Percentiles rank a stretch among this genome's conserved stretches.
These are phyloP conservation scores for Naganishia randhawae DNA, from an alignment of 768 basidiomycete species.

Conservation along the genomic window DNA sequence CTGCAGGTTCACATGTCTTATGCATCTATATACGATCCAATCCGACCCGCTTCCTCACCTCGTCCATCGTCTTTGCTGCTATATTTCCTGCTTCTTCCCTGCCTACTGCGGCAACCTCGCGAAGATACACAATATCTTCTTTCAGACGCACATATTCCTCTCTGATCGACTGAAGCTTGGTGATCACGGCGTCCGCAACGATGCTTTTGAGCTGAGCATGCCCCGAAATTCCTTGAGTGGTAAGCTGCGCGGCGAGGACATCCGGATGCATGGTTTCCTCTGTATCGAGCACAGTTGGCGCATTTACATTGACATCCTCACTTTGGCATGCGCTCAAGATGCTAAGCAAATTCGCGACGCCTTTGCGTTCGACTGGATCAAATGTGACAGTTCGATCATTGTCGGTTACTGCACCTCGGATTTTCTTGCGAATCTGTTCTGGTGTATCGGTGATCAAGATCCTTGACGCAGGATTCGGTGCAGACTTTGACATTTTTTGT, in stretches of 20 bases:
- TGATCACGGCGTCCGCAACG: constrained; percentile 69
- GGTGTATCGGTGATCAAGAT: constrained; percentile 78
- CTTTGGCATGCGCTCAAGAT: constrained; percentile 69
- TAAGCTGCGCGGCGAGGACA: constrained; percentile 18
- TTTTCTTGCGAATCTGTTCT: constrained; percentile 62
- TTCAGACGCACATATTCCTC: constrained; percentile 65
- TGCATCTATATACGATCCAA: constrained; percentile 43
- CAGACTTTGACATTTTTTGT: constrained; percentile 94
- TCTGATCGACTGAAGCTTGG: constrained; percentile 63
- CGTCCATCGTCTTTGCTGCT: constrained; percentile 63
- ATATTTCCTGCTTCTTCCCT: constrained; percentile 60
- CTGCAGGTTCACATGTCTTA: too few relatives aligned
- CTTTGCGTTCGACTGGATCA: constrained; percentile 74
- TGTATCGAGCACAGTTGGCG: constrained; percentile 53
- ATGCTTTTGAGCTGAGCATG: constrained; percentile 70
- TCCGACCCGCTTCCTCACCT: constrained; percentile 69
- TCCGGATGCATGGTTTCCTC: constrained; percentile 18
- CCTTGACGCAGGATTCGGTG: constrained; percentile 70
- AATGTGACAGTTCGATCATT: constrained; percentile 66
- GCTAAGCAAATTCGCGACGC: constrained; percentile 72
- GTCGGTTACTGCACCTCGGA: constrained; percentile 80
- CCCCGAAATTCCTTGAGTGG: constrained; percentile 52
- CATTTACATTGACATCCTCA: constrained; percentile 25
- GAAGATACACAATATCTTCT: constrained; percentile 61
- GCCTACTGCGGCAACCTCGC: constrained; percentile 63